Percentiles rank a stretch among this genome's conserved stretches.
These are phyloP conservation scores for Botrytis medusae DNA, from an alignment of 2,329 filamentous ascomycete species.

Conservation along the genomic window DNA sequence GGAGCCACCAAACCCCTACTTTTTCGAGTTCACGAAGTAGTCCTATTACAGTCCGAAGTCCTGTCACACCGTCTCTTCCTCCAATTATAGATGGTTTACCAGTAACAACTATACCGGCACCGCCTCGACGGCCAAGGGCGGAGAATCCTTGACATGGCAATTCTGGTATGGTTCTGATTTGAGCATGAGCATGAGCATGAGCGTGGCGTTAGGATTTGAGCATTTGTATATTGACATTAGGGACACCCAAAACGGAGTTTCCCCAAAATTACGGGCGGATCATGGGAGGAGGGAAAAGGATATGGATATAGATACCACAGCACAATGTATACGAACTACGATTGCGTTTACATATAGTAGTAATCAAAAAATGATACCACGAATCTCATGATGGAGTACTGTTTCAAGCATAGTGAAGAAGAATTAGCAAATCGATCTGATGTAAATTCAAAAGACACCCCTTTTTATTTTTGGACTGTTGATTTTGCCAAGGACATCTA, in stretches of 20 bases:
- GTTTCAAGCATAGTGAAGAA: slow-evolving; percentile 2
- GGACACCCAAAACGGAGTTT: slow-evolving; percentile 8
- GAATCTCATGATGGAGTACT: background rate
- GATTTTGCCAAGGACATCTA: background rate
- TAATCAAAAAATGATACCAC: slow-evolving; percentile 5
- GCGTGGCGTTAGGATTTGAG: slow-evolving; percentile 19
- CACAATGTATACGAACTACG: slow-evolving; percentile 1
- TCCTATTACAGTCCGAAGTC: slow-evolving; percentile 24
- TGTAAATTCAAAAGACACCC: background rate
- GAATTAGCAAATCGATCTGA: background rate
- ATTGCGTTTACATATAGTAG: slow-evolving; percentile 14
- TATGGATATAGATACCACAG: slow-evolving; percentile 12
- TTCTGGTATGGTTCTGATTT: slow-evolving; percentile 18
- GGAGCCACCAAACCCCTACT: background rate
- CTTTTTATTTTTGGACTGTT: background rate
- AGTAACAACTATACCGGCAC: slow-evolving; percentile 37
- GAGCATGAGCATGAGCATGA: slow-evolving; percentile 23
- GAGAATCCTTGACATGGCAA: slow-evolving; percentile 3
- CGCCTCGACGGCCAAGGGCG: slow-evolving; percentile 30
- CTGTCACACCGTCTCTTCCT: slow-evolving; percentile 23
- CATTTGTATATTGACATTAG: slow-evolving; percentile 13
- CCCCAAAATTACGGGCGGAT: background rate
- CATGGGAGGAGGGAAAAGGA: slow-evolving; percentile 8
- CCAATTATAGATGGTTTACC: slow-evolving; percentile 30
- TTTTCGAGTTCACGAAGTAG: slow-evolving; percentile 27